A percentile compares a stretch with the other conserved stretches of the same genome.
phyloP scores from a whole-genome alignment of 2,329 filamentous ascomycete species.

The Alternaria brassicae region DNA sequence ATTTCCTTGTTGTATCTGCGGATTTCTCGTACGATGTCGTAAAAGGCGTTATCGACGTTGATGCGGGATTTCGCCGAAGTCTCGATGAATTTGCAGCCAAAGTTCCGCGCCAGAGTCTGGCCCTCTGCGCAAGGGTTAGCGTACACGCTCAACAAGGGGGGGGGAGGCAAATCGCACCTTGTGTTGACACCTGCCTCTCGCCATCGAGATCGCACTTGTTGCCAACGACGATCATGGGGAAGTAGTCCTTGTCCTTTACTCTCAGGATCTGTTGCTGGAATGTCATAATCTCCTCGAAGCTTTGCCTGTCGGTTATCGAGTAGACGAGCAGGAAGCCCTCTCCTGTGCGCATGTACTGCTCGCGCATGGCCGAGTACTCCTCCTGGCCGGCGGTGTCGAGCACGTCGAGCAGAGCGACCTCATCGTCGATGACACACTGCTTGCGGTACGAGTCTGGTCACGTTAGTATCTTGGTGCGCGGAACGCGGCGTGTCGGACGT shows the following conservation, averaged over 20 bases:
- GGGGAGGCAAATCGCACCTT: constrained; percentile 70
- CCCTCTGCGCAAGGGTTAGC: constrained; percentile 70
- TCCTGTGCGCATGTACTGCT: constrained; percentile 99
- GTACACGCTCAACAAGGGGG: neutral
- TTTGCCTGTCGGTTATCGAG: constrained; percentile 96
- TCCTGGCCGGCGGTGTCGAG: constrained; percentile 98
- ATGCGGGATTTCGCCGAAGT: constrained; percentile 97
- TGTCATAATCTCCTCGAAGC: constrained; percentile 97
- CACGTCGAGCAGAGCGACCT: constrained; percentile 96
- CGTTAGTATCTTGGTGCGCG: constrained; percentile 16
- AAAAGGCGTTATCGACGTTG: constrained; percentile 98
- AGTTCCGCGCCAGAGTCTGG: constrained; percentile 81
- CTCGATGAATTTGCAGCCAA: constrained; percentile 98
- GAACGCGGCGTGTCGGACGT: neutral
- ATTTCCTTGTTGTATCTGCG: constrained; percentile 98
- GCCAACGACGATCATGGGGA: constrained; percentile 97
- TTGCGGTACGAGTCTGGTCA: constrained; percentile 94
- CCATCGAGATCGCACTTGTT: constrained; percentile 99
- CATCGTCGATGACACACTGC: constrained; percentile 98
- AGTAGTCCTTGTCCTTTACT: constrained; percentile 99
- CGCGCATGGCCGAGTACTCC: constrained; percentile 98
- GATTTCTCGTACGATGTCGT: constrained; percentile 97
- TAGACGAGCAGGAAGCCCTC: constrained; percentile 98
- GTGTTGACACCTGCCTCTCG: constrained; percentile 88
- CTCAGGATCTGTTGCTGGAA: constrained; percentile 98